Conservation (phyloP, 768 basidiomycete species). For the Phylloporus arenicola region DNA sequence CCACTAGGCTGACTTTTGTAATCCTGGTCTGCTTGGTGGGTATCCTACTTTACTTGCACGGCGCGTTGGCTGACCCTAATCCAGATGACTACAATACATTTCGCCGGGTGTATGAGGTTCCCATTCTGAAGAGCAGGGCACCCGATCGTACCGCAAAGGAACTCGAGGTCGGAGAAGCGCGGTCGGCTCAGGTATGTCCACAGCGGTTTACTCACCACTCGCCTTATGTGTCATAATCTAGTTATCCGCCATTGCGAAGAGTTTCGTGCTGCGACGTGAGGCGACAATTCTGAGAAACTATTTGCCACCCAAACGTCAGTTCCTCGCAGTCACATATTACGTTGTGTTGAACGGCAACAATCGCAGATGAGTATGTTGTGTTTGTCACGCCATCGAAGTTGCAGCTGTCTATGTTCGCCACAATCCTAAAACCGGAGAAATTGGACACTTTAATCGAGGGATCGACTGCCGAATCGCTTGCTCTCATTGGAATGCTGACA, state of each 20-base stretch:
- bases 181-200: conserved; percentile 61
- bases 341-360: not conserved
- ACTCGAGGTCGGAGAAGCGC: conserved; percentile 70
- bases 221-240: conserved; percentile 26
- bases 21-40: conserved; percentile 82
- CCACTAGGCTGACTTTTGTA: conserved; percentile 82
- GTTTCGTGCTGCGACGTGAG: conserved; percentile 88
- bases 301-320: conserved; percentile 86
- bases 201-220: not conserved
- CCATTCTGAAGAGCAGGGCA: conserved; percentile 81
- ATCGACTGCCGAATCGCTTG: conserved; percentile 71
- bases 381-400: conserved; percentile 85
- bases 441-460: conserved; percentile 64
- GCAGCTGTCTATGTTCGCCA: conserved; percentile 74
- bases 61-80: not conserved
- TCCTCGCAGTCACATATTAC: not conserved
- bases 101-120: conserved; percentile 76
- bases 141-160: conserved; percentile 70
- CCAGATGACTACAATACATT: conserved; percentile 74
- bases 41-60: not conserved
- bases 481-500: conserved; percentile 71
- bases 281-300: conserved; percentile 76
- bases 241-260: conserved; percentile 70
- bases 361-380: conserved; percentile 93
- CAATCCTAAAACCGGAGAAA: conserved; percentile 67